Evolutionary conservation across 2,329 filamentous ascomycete genomes (phyloP).

Genomic region (Exserohilum turcica): DNA sequence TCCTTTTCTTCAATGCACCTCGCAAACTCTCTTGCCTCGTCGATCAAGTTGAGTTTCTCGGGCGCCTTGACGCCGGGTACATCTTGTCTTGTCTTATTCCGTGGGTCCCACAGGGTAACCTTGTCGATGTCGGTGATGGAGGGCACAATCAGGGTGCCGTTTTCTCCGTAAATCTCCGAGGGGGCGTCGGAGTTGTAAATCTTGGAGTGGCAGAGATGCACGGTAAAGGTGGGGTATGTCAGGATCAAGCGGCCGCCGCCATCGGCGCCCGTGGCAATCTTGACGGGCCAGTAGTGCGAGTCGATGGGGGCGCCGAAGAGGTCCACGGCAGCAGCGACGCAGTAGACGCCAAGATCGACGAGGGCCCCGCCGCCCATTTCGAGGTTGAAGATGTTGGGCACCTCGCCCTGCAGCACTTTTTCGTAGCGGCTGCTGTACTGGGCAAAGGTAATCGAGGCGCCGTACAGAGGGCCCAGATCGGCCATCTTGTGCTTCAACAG

Average conservation of each 20-base stretch:
- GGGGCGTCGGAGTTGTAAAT: constrained; percentile 52
- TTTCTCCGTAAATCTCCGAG: constrained; percentile 55
- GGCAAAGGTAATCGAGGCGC: constrained; percentile 53
- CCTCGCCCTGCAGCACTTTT: constrained; percentile 53
- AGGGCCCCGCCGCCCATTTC: constrained; percentile 55
- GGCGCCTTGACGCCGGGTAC: constrained; percentile 46
- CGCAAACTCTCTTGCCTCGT: constrained; percentile 55
- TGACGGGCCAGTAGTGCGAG: constrained; percentile 51
- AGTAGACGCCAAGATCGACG: constrained; percentile 57
- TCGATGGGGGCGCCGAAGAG: constrained; percentile 53
- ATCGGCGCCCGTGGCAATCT: constrained; percentile 53
- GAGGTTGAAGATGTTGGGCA: constrained; percentile 56
- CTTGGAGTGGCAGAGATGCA: constrained; percentile 52
- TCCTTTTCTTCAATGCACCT: constrained; percentile 51
- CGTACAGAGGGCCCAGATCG: constrained; percentile 51
- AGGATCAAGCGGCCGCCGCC: constrained; percentile 53
- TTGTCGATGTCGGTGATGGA: constrained; percentile 53
- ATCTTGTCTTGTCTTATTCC: constrained; percentile 50
- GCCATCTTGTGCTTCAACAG: constrained; percentile 47
- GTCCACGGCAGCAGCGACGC: constrained; percentile 53
- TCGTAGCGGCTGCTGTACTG: constrained; percentile 55
- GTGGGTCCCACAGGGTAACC: constrained; percentile 50
- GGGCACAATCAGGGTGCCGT: constrained; percentile 53
- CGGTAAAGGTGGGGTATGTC: constrained; percentile 52
- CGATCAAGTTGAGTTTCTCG: constrained; percentile 52